These are phyloP conservation scores for Kodamaea arcana DNA, from an alignment of 1,139 yeast species.

Conservation along the genomic window DNA sequence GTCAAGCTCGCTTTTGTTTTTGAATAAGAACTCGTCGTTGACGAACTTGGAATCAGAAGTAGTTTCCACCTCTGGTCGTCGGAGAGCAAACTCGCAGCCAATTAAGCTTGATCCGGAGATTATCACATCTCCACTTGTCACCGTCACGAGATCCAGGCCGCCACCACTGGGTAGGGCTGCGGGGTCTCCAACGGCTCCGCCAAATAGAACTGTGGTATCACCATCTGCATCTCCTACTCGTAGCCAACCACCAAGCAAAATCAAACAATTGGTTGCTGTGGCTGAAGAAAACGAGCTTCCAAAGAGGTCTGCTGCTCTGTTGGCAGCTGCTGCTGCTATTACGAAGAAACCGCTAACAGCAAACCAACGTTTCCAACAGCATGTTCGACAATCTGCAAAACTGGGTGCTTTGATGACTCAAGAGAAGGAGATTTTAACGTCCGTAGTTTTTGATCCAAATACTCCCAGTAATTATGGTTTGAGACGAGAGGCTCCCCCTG, in stretches of 20 bases:
- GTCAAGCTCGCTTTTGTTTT: slow-evolving; percentile 27
- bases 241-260: slow-evolving; percentile 7
- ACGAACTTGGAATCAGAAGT: slow-evolving; percentile 13
- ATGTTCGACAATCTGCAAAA: slow-evolving; percentile 37
- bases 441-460: slow-evolving; percentile 42
- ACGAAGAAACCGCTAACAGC: slow-evolving; percentile 25
- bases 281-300: slow-evolving; percentile 18
- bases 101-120: slow-evolving; percentile 11
- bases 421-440: slow-evolving; percentile 31
- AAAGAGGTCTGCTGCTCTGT: slow-evolving; percentile 4
- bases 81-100: slow-evolving; percentile 42
- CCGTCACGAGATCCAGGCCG: slow-evolving; percentile 12
- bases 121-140: slow-evolving; percentile 10
- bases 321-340: slow-evolving; percentile 6
- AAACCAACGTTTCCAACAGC: slow-evolving; percentile 39
- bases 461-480: slow-evolving; percentile 29
- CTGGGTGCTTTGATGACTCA: slow-evolving; percentile 39
- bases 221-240: slow-evolving; percentile 5
- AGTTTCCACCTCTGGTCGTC: slow-evolving; percentile 16
- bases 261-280: slow-evolving; percentile 17
- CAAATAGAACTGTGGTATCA: neutral
- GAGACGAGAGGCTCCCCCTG: slow-evolving; percentile 13
- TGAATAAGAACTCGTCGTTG: slow-evolving; percentile 20
- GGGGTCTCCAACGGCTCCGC: slow-evolving; percentile 1
- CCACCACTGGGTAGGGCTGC: too few relatives aligned